Evolutionary conservation across 495 filamentous ascomycete genomes (phyloP), one percentile per base, ranked within the genome.

Genomic region (Hypoxylon fuscum): DNA sequence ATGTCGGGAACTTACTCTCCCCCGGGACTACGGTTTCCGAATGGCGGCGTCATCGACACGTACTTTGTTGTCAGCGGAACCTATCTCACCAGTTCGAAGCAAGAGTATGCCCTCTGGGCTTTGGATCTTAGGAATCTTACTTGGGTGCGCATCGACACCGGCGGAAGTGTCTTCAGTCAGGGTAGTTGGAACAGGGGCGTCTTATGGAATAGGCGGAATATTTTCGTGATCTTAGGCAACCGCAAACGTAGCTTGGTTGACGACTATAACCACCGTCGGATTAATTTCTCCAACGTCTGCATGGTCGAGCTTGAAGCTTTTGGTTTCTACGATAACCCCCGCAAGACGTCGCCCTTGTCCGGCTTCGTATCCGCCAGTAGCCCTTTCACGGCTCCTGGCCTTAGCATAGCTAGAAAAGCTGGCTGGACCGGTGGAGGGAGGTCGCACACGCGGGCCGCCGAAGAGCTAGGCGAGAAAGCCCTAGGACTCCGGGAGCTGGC

Each of bases 101-200:
- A 98, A 69, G 95, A 98, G 77, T 98, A 98, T 76, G 93, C 96
- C 0, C 82, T 98, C 1, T 98, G 95, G 95, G 95, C 94, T 12
- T 78, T 98, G 42, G 93, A 98, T 71, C 76, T 98, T 44, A 85
- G 86, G 54, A 93, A 87, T 2, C 75, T 98, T 38, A 93, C 88
- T 1, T 98, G 95, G 95, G 90, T 89, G 38, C 89, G 95, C 8
- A 97, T 98, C 61, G 95, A 98, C 74, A 95, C 91, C 2, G 93
- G 93, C n/a, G 93, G 91, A 2, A 91, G 85, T 48, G 90, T 97
- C 1, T 98, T 98, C 73, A 90, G 89, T 62, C 90, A 96, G 69
- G 95, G 95, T 27, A 97, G 93, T 70, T 98, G 95, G 95, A 98
- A 98, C 66, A 82, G 95, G 49, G 95, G 95, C 27, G 83, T 98